Conservation (phyloP, 176 grass and related monocot genomes). For the Aegilops umbellulata region DNA sequence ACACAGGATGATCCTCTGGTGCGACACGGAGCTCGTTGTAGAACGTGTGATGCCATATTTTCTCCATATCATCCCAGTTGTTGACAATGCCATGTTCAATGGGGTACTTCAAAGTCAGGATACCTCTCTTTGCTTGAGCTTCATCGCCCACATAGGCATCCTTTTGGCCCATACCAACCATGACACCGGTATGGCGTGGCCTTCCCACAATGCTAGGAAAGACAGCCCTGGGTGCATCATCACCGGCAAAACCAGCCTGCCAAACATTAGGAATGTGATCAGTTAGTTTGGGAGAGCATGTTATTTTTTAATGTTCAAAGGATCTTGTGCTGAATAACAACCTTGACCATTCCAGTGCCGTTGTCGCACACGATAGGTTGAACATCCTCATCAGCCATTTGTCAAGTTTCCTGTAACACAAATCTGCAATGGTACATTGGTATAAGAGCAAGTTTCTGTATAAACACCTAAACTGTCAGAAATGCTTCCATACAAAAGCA, state of each 20-base stretch:
- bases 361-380: conserved; percentile 81
- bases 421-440: not conserved
- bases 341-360: conserved; percentile 95
- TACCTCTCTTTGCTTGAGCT: conserved; percentile 87
- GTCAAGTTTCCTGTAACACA: conserved; percentile 21
- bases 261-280: conserved; percentile 4
- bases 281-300: not conserved
- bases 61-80: conserved; percentile 95
- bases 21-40: conserved; percentile 81
- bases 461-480: not conserved
- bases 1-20: conserved; percentile 75
- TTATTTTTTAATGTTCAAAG: not conserved
- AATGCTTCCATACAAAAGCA: not conserved
- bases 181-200: conserved; percentile 80
- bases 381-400: conserved; percentile 84
- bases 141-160: conserved; percentile 92
- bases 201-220: conserved; percentile 89
- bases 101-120: conserved; percentile 81
- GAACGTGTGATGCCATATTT: conserved; percentile 92
- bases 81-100: conserved; percentile 85
- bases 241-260: conserved; percentile 81
- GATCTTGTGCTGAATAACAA: conserved; percentile 6
- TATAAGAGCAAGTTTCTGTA: not conserved
- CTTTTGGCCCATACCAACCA: conserved; percentile 95
- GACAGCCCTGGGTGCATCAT: conserved; percentile 84